Conservation (phyloP, 495 filamentous ascomycete genomes). For the Annulohypoxylon maeteangense region DNA sequence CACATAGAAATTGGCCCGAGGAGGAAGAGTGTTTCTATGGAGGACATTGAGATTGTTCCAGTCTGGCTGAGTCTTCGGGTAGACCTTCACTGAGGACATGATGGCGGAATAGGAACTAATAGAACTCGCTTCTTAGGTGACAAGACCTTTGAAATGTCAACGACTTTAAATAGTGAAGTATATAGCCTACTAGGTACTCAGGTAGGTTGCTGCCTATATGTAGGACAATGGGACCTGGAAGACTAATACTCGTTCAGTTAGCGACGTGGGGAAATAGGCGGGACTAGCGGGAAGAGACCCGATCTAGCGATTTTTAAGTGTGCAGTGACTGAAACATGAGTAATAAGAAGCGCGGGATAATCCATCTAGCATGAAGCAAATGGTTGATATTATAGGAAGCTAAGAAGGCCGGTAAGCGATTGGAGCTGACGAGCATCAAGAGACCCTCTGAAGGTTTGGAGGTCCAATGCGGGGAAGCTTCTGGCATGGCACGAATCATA, state of each 20-base stretch:
- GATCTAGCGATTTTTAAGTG: constrained; percentile 3
- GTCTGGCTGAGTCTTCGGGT: constrained; percentile 50
- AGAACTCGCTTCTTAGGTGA: background rate
- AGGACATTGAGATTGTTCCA: constrained; percentile 61
- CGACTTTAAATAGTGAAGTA: background rate
- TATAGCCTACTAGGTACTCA: background rate
- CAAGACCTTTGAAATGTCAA: background rate
- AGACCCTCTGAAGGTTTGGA: background rate
- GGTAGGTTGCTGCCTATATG: background rate
- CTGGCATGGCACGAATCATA: constrained; percentile 22
- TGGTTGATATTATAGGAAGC: background rate
- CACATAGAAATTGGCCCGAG: constrained; percentile 62
- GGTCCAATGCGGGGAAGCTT: constrained; percentile 32
- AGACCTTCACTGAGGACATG: constrained; percentile 28
- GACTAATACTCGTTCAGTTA: background rate
- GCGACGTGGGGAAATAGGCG: constrained; percentile 26
- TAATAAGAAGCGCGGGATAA: background rate
- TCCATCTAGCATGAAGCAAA: background rate
- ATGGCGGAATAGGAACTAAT: background rate
- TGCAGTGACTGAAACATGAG: background rate
- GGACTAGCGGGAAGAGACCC: constrained; percentile 27
- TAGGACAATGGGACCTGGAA: background rate
- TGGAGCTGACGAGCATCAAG: background rate
- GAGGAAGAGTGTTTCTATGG: constrained; percentile 60
- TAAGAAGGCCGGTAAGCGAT: background rate